Evolutionary conservation across 2,329 filamentous ascomycete genomes (phyloP), one percentile per base, ranked within the genome.

Genomic region (Sporothrix sp.): DNA sequence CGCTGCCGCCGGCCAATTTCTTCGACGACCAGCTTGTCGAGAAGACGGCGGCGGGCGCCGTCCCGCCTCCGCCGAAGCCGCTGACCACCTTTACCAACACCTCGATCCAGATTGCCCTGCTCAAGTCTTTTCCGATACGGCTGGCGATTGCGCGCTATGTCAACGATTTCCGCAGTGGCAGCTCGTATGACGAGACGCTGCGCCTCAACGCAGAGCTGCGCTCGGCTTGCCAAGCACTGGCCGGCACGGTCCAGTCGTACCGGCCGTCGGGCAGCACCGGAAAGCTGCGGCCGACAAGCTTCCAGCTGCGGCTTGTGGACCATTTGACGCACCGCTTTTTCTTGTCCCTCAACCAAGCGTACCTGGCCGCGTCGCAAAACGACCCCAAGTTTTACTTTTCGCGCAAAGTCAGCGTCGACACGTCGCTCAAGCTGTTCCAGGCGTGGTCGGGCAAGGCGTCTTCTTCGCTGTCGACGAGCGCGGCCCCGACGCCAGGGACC

Each of bases 331-430:
- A 73, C 48, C 70, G 70, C 20, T 72, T 68, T 54, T 71, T 74
- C 57, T 65, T 81, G 11, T 68, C 71, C 0, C 68, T 83, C 0
- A 78, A 83, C 54, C 72, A 75, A 33, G 71, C 71, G 0, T 71
- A 72, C 61, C 65, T 75, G 23, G 60, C 62, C 6, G 63, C 66
- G 13, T 70, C 74, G 0, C 64, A 69, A 11, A 61, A 67, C 1
- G 67, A 76, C 35, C 71, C 73, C 0, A 65, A 66, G 1, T 76
- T 71, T 54, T 75, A 75, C 60, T 78, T 74, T 60, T 77, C 74
- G 0, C 68, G 73, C 18, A 75, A 76, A 52, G 68, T 75, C 45
- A 68, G 66, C 37, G 64, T 74, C 9, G 72, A 75, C 57, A 63
- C 61, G 2, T 58, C 64, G 1, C 52, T 67, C 7, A 63, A 63